Evolutionary conservation across 2,329 filamentous ascomycete genomes (phyloP).

Genomic region (Ophiostoma sp.): DNA sequence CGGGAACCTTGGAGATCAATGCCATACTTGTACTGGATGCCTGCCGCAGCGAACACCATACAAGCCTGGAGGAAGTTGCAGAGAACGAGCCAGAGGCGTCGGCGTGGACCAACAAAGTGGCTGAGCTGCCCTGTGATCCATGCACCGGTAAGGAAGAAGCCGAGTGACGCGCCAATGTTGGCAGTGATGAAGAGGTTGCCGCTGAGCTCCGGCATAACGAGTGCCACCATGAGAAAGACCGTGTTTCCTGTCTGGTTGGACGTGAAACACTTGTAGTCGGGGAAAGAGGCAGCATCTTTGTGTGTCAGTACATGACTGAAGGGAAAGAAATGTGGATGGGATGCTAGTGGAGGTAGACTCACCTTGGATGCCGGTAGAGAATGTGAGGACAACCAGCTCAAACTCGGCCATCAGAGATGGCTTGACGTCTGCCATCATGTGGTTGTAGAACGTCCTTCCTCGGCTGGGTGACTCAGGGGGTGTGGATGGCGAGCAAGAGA

Average conservation of each 20-base stretch:
- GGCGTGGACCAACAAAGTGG: conserved; percentile 46
- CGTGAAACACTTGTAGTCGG: conserved; percentile 57
- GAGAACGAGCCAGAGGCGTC: conserved; percentile 48
- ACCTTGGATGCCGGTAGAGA: conserved; percentile 49
- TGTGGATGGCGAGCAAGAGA: background rate
- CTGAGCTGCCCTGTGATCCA: conserved; percentile 53
- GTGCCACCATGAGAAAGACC: conserved; percentile 50
- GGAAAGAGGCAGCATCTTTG: conserved; percentile 48
- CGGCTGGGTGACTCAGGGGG: background rate
- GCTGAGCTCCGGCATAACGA: conserved; percentile 45
- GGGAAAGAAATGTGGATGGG: background rate
- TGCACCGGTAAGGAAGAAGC: conserved; percentile 51
- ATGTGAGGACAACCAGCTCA: conserved; percentile 44
- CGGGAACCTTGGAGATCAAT: conserved; percentile 33
- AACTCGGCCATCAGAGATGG: conserved; percentile 41
- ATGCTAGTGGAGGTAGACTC: conserved; percentile 16
- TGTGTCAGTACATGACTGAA: background rate
- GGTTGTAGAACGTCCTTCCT: conserved; percentile 26
- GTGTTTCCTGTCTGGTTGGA: conserved; percentile 63
- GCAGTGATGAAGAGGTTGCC: conserved; percentile 45
- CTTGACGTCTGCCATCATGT: conserved; percentile 34
- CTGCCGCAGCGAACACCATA: conserved; percentile 50
- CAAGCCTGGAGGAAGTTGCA: conserved; percentile 51
- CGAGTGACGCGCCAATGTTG: conserved; percentile 52
- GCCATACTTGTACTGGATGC: conserved; percentile 42